These are phyloP conservation scores for Kurtzmaniella cleridarum DNA, from an alignment of 805 yeast genomes.

Conservation along the genomic window DNA sequence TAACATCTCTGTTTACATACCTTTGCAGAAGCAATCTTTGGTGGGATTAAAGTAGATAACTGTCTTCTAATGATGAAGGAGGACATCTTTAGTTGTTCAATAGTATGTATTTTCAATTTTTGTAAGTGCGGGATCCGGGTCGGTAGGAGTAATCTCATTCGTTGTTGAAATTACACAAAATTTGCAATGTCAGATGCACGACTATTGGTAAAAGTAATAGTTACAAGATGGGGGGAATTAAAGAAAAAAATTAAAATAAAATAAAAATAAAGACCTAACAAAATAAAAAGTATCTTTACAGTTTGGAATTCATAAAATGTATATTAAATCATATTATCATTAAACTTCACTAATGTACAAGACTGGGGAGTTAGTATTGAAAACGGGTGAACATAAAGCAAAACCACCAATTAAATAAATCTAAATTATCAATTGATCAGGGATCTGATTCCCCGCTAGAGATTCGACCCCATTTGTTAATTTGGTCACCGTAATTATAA, in stretches of 20 bases:
- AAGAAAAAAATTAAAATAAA: too few species aligned
- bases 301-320: too few species aligned
- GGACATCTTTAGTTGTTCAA: constrained; percentile 46
- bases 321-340: neutral
- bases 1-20: constrained; percentile 42
- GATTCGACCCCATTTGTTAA: too few species aligned
- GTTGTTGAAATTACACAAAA: constrained; percentile 3
- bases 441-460: too few species aligned
- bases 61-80: constrained; percentile 79
- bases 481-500: too few species aligned
- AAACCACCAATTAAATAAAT: neutral
- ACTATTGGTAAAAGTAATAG: too few species aligned
- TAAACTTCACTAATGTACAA: constrained; percentile 38
- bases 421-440: neutral
- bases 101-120: constrained; percentile 1
- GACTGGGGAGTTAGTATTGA: constrained; percentile 27
- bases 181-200: neutral
- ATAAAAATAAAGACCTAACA: too few species aligned
- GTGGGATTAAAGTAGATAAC: constrained; percentile 94
- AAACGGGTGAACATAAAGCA: neutral
- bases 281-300: too few species aligned
- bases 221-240: too few species aligned
- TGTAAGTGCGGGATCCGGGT: constrained; percentile 2
- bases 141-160: constrained; percentile 2
- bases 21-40: constrained; percentile 95